Conservation (phyloP, 352 stramenopile species). For the Pythium grandisporangium region DNA sequence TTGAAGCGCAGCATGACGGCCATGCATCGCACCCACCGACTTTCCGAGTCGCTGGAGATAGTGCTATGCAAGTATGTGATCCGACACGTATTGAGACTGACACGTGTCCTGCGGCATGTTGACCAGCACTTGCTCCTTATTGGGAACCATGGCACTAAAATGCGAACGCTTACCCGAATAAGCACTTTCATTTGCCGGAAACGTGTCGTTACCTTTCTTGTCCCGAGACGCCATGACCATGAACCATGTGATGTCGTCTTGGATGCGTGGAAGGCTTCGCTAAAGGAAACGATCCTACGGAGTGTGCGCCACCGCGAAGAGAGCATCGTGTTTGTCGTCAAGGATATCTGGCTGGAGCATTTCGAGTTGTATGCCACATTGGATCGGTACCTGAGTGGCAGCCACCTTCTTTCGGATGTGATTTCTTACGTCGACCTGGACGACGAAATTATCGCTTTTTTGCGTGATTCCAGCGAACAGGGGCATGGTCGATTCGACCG, state of each 20-base stretch:
- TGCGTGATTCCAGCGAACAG: constrained; percentile 21
- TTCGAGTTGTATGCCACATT: constrained; percentile 27
- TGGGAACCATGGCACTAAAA: constrained; percentile 30
- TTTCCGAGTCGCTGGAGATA: constrained; percentile 28
- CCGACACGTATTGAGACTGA: constrained; percentile 42
- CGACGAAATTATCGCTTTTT: constrained; percentile 19
- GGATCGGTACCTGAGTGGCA: constrained; percentile 35
- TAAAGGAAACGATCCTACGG: constrained; percentile 32
- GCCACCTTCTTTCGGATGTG: constrained; percentile 24
- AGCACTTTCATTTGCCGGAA: constrained; percentile 49
- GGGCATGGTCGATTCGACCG: constrained; percentile 6
- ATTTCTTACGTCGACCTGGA: constrained; percentile 47
- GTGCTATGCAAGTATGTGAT: constrained; percentile 46
- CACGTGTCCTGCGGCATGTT: constrained; percentile 25
- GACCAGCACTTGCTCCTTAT: constrained; percentile 36
- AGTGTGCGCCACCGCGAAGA: constrained; percentile 26
- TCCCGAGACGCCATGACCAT: neutral
- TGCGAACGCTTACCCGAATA: constrained; percentile 38
- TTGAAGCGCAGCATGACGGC: constrained; percentile 50
- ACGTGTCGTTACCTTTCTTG: constrained; percentile 14
- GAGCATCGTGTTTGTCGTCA: constrained; percentile 43
- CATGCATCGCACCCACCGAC: constrained; percentile 25
- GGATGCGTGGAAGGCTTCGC: constrained; percentile 18
- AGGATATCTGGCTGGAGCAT: constrained; percentile 24
- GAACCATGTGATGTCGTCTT: neutral